phyloP scores from a whole-genome alignment of 2,329 filamentous ascomycete genomes.

The Didymellaceae sp. region DNA sequence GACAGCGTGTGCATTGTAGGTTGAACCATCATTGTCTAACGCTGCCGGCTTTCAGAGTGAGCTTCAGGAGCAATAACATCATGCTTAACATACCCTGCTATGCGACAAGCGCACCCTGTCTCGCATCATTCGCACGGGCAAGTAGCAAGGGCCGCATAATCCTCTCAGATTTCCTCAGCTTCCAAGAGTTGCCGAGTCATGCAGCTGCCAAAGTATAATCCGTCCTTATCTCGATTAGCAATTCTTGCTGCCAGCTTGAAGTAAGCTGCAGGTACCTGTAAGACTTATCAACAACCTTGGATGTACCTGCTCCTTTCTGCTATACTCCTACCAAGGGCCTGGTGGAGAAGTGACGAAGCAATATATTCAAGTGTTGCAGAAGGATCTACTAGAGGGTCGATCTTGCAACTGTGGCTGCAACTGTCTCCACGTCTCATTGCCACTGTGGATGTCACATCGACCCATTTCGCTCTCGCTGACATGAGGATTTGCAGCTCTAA shows the following conservation, averaged over 20 bases:
- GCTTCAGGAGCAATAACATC: background rate
- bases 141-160: conserved; percentile 3
- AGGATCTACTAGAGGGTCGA: conserved; percentile 3
- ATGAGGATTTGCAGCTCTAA: conserved; percentile 12
- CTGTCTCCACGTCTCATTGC: conserved; percentile 16
- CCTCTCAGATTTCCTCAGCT: background rate
- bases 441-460: conserved; percentile 7
- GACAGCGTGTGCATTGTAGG: no score
- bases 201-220: background rate
- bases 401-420: conserved; percentile 6
- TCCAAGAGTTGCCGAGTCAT: conserved; percentile 7
- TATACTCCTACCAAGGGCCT: background rate
- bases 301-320: background rate
- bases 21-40: background rate
- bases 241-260: background rate
- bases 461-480: background rate
- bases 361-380: conserved; percentile 8
- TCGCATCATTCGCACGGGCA: conserved; percentile 15
- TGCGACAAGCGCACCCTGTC: conserved; percentile 14
- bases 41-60: background rate
- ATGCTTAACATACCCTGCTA: conserved; percentile 1
- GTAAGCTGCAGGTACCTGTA: background rate
- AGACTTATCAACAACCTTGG: background rate
- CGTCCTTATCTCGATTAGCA: conserved; percentile 1
- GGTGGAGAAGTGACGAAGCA: conserved; percentile 3